A percentile compares a stretch with the other conserved stretches of the same genome.
Evolutionary conservation across 257 asterid genomes (phyloP).

Genomic region (Craterostigma plantagineum): DNA sequence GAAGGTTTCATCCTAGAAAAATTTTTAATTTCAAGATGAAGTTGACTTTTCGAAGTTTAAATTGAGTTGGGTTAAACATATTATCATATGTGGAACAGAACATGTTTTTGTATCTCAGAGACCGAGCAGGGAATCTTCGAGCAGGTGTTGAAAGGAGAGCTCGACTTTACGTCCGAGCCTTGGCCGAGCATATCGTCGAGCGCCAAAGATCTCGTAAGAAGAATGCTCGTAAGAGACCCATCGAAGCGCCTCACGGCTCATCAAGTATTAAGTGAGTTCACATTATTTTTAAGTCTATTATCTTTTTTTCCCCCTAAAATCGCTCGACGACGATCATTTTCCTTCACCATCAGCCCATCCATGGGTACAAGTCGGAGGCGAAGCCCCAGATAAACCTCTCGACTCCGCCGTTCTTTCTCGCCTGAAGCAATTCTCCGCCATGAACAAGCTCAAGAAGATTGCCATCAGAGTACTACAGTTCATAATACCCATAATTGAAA

Average conservation of each 20-base stretch:
- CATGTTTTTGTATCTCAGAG: slow-evolving; percentile 19
- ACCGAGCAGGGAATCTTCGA: slow-evolving; percentile 54
- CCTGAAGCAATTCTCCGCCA: slow-evolving; percentile 49
- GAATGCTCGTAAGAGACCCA: slow-evolving; percentile 54
- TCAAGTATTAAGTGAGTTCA: slow-evolving; percentile 79
- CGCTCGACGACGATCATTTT: no score
- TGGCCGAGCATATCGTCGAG: slow-evolving; percentile 67
- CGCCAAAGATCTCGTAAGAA: slow-evolving; percentile 53
- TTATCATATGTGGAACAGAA: no score
- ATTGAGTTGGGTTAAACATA: no score
- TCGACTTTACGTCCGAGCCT: slow-evolving; percentile 52
- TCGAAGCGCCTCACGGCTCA: slow-evolving; percentile 46
- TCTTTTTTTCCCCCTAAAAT: no score
- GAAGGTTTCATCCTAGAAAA: no score
- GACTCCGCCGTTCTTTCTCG: slow-evolving; percentile 53
- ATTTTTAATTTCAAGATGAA: no score
- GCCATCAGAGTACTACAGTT: slow-evolving; percentile 45
- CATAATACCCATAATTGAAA: not conserved
- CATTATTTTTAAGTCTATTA: no score
- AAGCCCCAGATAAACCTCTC: slow-evolving; percentile 60
- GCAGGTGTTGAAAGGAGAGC: slow-evolving; percentile 43
- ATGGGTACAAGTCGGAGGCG: slow-evolving; percentile 47
- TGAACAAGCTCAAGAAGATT: slow-evolving; percentile 57
- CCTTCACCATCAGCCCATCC: slow-evolving; percentile 70
- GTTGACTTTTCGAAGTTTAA: no score